Percentiles rank a stretch among this genome's conserved stretches.
These are phyloP conservation scores for Trypanosoma rangeli DNA, from an alignment of 208 protist genomes.

Conservation along the genomic window DNA sequence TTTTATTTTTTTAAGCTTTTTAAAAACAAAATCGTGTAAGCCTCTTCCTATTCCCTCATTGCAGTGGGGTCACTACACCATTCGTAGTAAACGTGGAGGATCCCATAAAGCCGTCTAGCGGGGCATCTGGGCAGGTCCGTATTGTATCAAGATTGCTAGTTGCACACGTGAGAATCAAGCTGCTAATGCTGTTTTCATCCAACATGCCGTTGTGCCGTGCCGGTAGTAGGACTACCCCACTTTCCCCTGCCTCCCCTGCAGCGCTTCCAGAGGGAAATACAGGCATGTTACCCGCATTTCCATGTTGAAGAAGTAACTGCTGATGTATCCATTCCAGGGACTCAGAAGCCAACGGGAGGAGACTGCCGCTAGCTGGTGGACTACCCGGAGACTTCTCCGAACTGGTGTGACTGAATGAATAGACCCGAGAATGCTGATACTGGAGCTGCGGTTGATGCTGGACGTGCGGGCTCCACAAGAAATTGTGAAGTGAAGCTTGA, in stretches of 20 bases:
- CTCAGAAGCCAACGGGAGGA: neutral
- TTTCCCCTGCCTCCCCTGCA: neutral
- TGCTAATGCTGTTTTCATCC: slow-evolving; percentile 18
- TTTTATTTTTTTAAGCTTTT: neutral
- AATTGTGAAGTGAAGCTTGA: neutral
- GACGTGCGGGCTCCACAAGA: neutral
- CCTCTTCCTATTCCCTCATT: too few relatives aligned
- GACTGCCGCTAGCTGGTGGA: slow-evolving; percentile 1
- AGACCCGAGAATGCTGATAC: slow-evolving; percentile 4
- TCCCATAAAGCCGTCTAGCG: slow-evolving; percentile 24
- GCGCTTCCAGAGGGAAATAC: neutral
- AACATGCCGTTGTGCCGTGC: neutral
- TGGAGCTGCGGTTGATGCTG: slow-evolving; percentile 1
- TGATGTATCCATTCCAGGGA: slow-evolving; percentile 9
- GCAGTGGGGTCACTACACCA: neutral
- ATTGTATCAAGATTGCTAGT: slow-evolving; percentile 15
- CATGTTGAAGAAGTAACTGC: neutral
- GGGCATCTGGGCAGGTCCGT: slow-evolving; percentile 17
- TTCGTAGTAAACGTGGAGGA: slow-evolving; percentile 3
- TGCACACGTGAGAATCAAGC: slow-evolving; percentile 15
- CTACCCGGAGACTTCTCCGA: slow-evolving; percentile 2
- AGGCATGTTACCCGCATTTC: slow-evolving; percentile 3
- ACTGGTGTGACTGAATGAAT: slow-evolving; percentile 10
- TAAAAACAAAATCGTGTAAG: too few relatives aligned
- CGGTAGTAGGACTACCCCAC: neutral